Conservation (phyloP, 345 rosid genomes). For the Lepidium didymum region DNA sequence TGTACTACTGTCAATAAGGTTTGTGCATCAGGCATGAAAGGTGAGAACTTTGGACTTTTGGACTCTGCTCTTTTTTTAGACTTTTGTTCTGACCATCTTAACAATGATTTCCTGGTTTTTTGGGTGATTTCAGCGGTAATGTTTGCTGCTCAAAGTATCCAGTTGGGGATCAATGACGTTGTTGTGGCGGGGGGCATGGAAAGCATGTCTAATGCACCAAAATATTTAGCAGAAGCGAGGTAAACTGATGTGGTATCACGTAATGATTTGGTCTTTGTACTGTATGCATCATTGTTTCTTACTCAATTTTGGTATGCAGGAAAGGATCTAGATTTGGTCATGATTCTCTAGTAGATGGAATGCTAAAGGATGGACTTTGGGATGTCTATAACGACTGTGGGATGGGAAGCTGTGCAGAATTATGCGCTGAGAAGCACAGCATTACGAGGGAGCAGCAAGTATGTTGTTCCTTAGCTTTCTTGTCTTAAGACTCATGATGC, state of each 20-base stretch:
- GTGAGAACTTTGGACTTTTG: constrained; percentile 24
- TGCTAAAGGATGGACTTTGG: constrained; percentile 97
- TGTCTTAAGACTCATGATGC: neutral
- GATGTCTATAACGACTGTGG: constrained; percentile 88
- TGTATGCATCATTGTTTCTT: constrained; percentile 8
- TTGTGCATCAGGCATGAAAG: constrained; percentile 99
- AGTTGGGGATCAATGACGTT: constrained; percentile 82
- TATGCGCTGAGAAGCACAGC: constrained; percentile 71
- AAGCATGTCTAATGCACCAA: constrained; percentile 95
- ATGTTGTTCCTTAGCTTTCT: neutral
- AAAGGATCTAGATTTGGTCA: constrained; percentile 97
- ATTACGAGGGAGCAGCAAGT: constrained; percentile 89
- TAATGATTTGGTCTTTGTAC: neutral
- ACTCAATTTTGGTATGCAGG: constrained; percentile 38
- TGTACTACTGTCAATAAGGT: constrained; percentile 96
- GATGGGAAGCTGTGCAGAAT: constrained; percentile 94
- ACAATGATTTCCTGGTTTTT: neutral
- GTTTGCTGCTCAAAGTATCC: constrained; percentile 94
- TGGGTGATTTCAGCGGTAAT: constrained; percentile 58
- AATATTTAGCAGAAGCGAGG: constrained; percentile 93
- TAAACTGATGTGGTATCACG: constrained; percentile 9
- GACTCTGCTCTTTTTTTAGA: neutral
- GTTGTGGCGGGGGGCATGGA: constrained; percentile 99
- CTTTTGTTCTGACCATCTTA: neutral
- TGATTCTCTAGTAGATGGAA: constrained; percentile 88